Conservation (phyloP, 1,139 yeast genomes). For the Scheffersomyces illinoinensis region DNA sequence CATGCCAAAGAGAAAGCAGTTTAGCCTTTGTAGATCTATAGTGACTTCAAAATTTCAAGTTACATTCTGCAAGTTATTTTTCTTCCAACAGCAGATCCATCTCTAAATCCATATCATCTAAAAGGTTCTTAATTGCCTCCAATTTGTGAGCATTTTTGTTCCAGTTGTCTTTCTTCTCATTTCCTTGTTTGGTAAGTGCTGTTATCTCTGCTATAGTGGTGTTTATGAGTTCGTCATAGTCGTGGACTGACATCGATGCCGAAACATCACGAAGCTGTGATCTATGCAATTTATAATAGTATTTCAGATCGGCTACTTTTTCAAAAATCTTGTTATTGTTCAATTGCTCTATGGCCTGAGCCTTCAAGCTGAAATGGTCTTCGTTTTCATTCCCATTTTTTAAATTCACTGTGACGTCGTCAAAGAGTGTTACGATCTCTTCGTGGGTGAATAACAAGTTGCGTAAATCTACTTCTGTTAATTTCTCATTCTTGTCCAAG, state of each 20-base stretch:
- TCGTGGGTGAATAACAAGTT: conserved; percentile 21
- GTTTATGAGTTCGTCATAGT: conserved; percentile 35
- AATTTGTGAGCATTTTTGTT: conserved; percentile 32
- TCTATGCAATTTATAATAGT: conserved; percentile 13
- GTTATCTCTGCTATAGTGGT: conserved; percentile 25
- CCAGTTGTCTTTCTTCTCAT: conserved; percentile 38
- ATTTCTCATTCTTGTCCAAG: conserved; percentile 7
- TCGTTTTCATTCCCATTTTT: conserved; percentile 5
- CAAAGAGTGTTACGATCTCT: conserved; percentile 22
- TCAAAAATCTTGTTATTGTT: conserved; percentile 23
- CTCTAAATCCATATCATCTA: conserved; percentile 6
- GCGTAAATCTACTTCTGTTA: conserved; percentile 14
- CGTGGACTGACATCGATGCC: conserved; percentile 20
- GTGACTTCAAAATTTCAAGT: background rate
- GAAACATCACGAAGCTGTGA: conserved; percentile 7
- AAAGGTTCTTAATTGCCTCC: conserved; percentile 24
- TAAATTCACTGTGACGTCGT: conserved; percentile 11
- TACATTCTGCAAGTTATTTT: no score
- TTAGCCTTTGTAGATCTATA: background rate
- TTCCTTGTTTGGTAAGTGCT: conserved; percentile 31
- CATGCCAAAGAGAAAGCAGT: background rate
- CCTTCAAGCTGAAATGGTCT: conserved; percentile 9
- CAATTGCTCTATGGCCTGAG: conserved; percentile 25
- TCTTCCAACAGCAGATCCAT: conserved; percentile 9
- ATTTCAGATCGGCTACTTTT: conserved; percentile 23